Base-by-base conservation (phyloP, 768 basidiomycete genomes). In the Vararia minispora region DNA sequence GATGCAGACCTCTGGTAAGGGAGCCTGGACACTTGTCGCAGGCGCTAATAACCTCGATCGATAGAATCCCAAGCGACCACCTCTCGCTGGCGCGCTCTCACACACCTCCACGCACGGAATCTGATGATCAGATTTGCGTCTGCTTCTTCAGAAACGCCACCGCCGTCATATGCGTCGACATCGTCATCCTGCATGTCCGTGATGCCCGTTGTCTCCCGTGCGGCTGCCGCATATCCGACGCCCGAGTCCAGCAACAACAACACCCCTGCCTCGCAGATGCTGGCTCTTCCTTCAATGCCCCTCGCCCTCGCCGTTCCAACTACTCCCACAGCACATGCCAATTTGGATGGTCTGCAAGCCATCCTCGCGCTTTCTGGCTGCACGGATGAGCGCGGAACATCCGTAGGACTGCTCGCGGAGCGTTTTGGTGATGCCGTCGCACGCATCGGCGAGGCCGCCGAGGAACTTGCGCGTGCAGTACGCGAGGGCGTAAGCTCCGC, bases 1-100 rank as follows among this genome's bases (percentile, higher is more conserved):
- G 28, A 60, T 61, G 53, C 56, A 60, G 28, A 39, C 41, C 0
- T 45, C 42, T 35, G 59, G 59, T 59, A 28, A 33, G 57, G n/a
- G n/a, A n/a, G n/a, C n/a, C n/a, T n/a, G n/a, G n/a, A n/a, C n/a
- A n/a, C n/a, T n/a, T n/a, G n/a, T n/a, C n/a, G n/a, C n/a, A n/a
- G 13, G 22, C 7, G n/a, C 37, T 13, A 40, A 20, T 40, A n/a
- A 18, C n/a, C 14, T 32, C 17, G 6, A 22, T 16, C 6, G 27
- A 27, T 46, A 61, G 60, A 61, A 46, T 56, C 58, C 1, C 58
- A 59, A 40, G 52, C 58, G n/a, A 59, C 55, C 5, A 53, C 58
- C 17, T 55, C 60, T 10, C 55, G 59, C 14, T 61, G 60, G 60
- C 55, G 60, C 24, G 57, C 55, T 1, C 52, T 61, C 32, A 59